phyloP scores from a whole-genome alignment of 805 yeast genomes.

The Maudiozyma pseudohumilis region DNA sequence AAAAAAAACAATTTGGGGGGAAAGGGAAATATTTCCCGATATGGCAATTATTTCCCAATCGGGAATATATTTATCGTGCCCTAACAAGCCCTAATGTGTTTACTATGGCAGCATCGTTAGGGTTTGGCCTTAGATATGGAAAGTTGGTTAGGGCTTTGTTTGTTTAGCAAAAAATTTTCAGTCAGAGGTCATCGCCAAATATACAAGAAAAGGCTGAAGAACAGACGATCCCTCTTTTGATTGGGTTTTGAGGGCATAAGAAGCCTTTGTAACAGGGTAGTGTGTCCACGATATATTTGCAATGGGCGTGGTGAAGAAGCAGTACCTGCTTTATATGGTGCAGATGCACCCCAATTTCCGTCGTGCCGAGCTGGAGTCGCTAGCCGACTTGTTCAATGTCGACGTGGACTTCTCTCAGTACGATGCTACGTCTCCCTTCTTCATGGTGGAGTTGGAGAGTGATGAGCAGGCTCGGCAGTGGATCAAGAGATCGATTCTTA shows the following conservation, averaged over 20 bases:
- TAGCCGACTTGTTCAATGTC: conserved; percentile 57
- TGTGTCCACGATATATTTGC: background rate
- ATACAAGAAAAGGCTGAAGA: too few relatives aligned
- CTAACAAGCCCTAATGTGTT: background rate
- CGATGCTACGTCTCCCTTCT: conserved; percentile 54
- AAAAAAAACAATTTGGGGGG: too few relatives aligned
- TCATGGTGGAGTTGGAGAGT: conserved; percentile 53
- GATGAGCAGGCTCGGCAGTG: conserved; percentile 60
- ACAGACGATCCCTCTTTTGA: background rate
- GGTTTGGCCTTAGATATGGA: background rate
- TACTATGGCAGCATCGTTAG: background rate
- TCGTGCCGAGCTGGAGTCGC: conserved; percentile 70
- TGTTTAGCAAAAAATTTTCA: too few relatives aligned
- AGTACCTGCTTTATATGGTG: conserved; percentile 73
- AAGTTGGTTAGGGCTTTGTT: background rate
- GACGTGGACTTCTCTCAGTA: conserved; percentile 51
- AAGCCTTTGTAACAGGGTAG: background rate
- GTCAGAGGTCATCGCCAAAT: too few relatives aligned
- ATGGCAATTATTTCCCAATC: background rate
- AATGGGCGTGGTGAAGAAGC: conserved; percentile 14
- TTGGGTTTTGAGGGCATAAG: background rate
- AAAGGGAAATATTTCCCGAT: too few relatives aligned
- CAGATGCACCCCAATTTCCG: conserved; percentile 77
- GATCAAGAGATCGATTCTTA: conserved; percentile 57
- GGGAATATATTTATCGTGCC: background rate